Percentiles rank a stretch among this genome's conserved stretches.
phyloP scores from a whole-genome alignment of 352 stramenopile genomes.

The Phytophthora aleatoria region DNA sequence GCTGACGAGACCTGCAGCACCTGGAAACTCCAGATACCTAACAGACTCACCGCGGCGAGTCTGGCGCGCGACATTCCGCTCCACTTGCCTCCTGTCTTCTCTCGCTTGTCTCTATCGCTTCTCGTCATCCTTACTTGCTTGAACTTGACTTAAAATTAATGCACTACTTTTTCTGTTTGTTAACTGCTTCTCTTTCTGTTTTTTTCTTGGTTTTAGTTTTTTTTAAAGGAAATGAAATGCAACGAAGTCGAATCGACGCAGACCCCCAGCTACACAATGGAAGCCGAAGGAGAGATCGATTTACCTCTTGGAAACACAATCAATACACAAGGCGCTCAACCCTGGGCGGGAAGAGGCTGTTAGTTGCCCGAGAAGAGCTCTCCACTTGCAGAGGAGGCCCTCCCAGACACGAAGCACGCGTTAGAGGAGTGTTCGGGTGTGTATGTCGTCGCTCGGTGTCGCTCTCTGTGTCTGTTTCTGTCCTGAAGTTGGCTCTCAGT shows the following conservation, averaged over 20 bases:
- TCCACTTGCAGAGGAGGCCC: slow-evolving; percentile 19
- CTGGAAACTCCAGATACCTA: slow-evolving; percentile 23
- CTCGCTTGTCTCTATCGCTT: slow-evolving; percentile 24
- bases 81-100: slow-evolving; percentile 16
- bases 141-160: slow-evolving; percentile 12
- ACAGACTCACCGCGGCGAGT: slow-evolving; percentile 19
- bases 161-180: slow-evolving; percentile 22
- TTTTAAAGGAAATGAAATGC: slow-evolving; percentile 6
- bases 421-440: neutral
- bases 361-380: slow-evolving; percentile 17
- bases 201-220: slow-evolving; percentile 9
- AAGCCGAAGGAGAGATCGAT: slow-evolving; percentile 16
- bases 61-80: slow-evolving; percentile 9
- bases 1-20: slow-evolving; percentile 23
- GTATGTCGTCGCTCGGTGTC: slow-evolving; percentile 8
- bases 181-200: slow-evolving; percentile 14
- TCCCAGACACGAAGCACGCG: slow-evolving; percentile 5
- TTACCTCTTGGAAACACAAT: slow-evolving; percentile 10
- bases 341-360: slow-evolving; percentile 2
- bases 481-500: slow-evolving; percentile 9
- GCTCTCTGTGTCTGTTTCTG: slow-evolving; percentile 1
- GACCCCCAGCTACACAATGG: slow-evolving; percentile 10
- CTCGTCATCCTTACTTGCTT: slow-evolving; percentile 19
- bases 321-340: slow-evolving; percentile 17
- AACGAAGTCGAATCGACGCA: slow-evolving; percentile 20